Evolutionary conservation across 2,329 filamentous ascomycete genomes (phyloP), one percentile per base, ranked within the genome.

Genomic region (Clarireedia monteithiana): DNA sequence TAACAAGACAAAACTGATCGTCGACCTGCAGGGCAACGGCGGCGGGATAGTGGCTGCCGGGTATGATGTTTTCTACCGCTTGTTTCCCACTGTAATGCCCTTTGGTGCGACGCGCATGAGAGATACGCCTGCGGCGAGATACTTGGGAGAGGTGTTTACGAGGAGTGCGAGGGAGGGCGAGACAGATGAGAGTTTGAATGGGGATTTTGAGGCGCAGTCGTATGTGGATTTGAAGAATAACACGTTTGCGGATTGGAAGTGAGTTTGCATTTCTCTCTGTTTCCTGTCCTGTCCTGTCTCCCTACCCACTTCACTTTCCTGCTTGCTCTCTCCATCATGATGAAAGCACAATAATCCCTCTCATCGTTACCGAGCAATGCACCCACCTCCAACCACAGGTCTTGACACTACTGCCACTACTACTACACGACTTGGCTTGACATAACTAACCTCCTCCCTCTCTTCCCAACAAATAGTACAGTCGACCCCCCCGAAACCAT

Each of bases 11-110:
- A 83, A 80, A 65, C 71, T 88, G 2, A 73, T 88, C 38, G 78
- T 88, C 55, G 85, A 88, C 59, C 64, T 88, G 5, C 75, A 57
- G 14, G 74, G 72, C 3, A 88, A 88, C 61, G 73, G 73, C 0
- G 84, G 84, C 39, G 84, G 84, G 0, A 67, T 68, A 40, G 64
- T 80, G 20, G 20, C 70, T 9, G 69, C 73, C 2, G 77, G 74
- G 0, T 76, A 74, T 50, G 75, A 78, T 48, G 59, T 76, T 0
- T 84, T 83, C 63, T 64, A 67, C 4, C 64, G 74, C 39, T 61
- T 66, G 53, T 64, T 67, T 44, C 64, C 66, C 20, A 42, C 54
- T 36, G 55, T 65, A 9, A 62, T 47, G 3, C 55, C 50, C 26
- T 36, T 38, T 26, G 55, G 52, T 52, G 60, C 77, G 0, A 84